Conservation (phyloP, 2,329 filamentous ascomycete genomes). For the Calonectria crousiana region DNA sequence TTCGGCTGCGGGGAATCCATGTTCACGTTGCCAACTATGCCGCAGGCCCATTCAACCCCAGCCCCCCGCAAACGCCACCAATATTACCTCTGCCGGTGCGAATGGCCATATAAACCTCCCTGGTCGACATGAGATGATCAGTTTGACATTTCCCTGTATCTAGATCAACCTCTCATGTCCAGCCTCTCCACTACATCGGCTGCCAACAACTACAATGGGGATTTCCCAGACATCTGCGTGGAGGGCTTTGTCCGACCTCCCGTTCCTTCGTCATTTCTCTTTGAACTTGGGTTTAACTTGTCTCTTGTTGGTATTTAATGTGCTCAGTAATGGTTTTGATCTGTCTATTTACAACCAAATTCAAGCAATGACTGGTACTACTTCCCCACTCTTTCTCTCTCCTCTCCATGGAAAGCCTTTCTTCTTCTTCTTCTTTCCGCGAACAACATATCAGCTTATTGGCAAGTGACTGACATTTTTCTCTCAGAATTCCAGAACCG, state of each 20-base stretch:
- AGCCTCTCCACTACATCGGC: neutral
- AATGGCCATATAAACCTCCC: neutral
- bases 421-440: neutral
- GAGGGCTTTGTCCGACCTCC: neutral
- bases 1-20: neutral
- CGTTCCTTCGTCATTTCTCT: neutral
- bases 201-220: neutral
- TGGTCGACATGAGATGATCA: neutral
- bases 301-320: neutral
- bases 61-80: neutral
- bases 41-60: neutral
- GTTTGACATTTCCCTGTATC: neutral
- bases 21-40: neutral
- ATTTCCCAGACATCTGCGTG: neutral
- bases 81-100: neutral
- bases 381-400: neutral
- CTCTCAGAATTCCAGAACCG: neutral
- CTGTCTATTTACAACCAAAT: neutral
- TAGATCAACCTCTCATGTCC: neutral
- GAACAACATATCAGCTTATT: neutral
- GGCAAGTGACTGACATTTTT: neutral
- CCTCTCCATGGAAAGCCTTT: neutral
- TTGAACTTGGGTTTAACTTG: neutral
- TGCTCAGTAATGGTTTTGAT: neutral
- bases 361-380: neutral